Evolutionary conservation across 768 basidiomycete genomes (phyloP), one percentile per base, ranked within the genome.

Genomic region (Naganishia friedmannii): DNA sequence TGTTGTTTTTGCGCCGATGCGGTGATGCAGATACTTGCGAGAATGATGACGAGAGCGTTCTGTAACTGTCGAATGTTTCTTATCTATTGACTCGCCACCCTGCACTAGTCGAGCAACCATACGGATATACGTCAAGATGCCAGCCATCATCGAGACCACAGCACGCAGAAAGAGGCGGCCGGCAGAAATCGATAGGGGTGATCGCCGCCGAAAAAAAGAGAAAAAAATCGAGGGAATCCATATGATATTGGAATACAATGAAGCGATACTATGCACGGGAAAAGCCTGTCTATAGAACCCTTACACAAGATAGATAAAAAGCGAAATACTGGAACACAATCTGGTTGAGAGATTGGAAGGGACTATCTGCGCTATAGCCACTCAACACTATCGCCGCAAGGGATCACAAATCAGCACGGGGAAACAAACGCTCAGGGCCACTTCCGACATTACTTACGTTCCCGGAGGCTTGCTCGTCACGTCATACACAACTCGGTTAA

Each of bases 391-490:
- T 21, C 23, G n/a, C 29, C 42, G 42, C 26, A 3, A 53, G 12
- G 32, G 66, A 34, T 2, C 65, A 32, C 21, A 37, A 15, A 32
- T 37, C 42, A 39, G 17, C 12, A 39, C 56, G 55, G 6, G 29
- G 26, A n/a, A n/a, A 5, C 12, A 19, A 3, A 29, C 46, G 6
- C 45, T 10, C 39, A 46, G 23, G 9, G 12, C 7, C 23, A 13
- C 31, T 4, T 7, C 4, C 29, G 23, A 21, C 17, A 34, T 23
- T 9, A 79, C 79, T 80, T 73, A 80, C 76, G 83, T 83, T 65
- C 90, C 93, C 67, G 95, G 95, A 48, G 95, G 96, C 83, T 99
- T 98, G 67, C 91, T 93, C 1, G 95, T 96, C 69, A 98, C 92
- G 78, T 99, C 96, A 71, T 83, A 83, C 10, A 92, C 92, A 51